These are phyloP conservation scores for Exophiala oligosperma DNA, from an alignment of 2,329 filamentous ascomycete species.

Conservation along the genomic window DNA sequence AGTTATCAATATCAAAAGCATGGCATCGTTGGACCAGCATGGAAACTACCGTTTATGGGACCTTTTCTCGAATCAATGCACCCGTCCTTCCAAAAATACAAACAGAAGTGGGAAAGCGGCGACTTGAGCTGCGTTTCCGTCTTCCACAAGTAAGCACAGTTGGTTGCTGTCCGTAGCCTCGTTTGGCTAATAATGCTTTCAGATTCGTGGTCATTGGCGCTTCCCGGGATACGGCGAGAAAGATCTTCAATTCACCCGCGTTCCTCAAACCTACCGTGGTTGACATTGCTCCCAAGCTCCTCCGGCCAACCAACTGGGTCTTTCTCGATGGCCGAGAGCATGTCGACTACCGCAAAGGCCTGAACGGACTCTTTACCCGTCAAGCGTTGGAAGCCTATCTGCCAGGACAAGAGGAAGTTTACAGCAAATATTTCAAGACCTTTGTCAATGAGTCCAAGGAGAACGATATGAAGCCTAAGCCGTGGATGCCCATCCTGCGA, in stretches of 20 bases:
- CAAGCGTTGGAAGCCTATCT: conserved; percentile 85
- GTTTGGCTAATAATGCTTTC: background rate
- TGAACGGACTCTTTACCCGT: conserved; percentile 92
- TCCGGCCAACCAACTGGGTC: conserved; percentile 92
- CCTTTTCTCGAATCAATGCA: conserved; percentile 91
- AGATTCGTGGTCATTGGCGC: conserved; percentile 98
- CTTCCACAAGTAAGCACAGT: conserved; percentile 83
- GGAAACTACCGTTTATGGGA: conserved; percentile 87
- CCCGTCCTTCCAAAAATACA: conserved; percentile 88
- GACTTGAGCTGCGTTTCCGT: conserved; percentile 95
- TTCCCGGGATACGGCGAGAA: conserved; percentile 90
- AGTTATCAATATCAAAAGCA: conserved; percentile 75
- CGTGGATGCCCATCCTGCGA: conserved; percentile 90
- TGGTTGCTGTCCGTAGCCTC: background rate
- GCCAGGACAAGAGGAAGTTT: conserved; percentile 88
- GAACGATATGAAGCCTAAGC: conserved; percentile 69
- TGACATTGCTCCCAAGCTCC: conserved; percentile 88
- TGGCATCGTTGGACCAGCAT: conserved; percentile 70
- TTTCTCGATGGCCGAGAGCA: conserved; percentile 94
- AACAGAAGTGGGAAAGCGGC: conserved; percentile 88
- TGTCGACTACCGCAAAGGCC: conserved; percentile 94
- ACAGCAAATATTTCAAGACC: conserved; percentile 78
- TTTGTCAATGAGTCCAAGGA: conserved; percentile 76
- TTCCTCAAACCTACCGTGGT: conserved; percentile 97
- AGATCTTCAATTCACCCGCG: conserved; percentile 89